Percentiles rank a stretch among this genome's conserved stretches.
Conservation (phyloP, 805 yeast species). For the Pichia rugopelliculosa region DNA sequence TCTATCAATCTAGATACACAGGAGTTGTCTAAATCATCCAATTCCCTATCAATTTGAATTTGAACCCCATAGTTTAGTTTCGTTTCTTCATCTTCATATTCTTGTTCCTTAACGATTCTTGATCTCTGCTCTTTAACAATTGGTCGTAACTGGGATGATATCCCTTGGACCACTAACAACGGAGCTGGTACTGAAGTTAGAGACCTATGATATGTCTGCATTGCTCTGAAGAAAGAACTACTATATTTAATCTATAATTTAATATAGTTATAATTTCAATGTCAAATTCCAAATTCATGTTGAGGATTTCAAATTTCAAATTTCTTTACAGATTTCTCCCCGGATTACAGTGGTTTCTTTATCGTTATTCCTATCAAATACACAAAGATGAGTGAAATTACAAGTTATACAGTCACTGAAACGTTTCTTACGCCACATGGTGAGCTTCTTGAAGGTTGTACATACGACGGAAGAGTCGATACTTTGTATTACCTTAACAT, state of each 20-base stretch:
- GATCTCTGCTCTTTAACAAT: neutral
- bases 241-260: too few species aligned
- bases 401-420: constrained; percentile 4
- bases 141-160: constrained; percentile 17
- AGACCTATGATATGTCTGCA: constrained; percentile 26
- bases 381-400: neutral
- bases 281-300: neutral
- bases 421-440: constrained; percentile 29
- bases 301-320: neutral
- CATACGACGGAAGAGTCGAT: constrained; percentile 50
- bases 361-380: constrained; percentile 31
- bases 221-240: too few species aligned
- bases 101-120: constrained; percentile 10
- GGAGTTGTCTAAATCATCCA: constrained; percentile 24
- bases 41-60: constrained; percentile 12
- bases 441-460: constrained; percentile 58
- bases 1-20: constrained; percentile 5
- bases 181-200: constrained; percentile 32
- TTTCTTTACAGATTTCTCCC: too few species aligned
- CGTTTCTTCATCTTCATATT: neutral
- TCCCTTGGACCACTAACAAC: constrained; percentile 36
- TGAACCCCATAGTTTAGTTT: constrained; percentile 10
- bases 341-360: too few species aligned
- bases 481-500: constrained; percentile 46
- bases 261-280: too few species aligned